A percentile compares a stretch with the other conserved stretches of the same genome.
phyloP scores from a whole-genome alignment of 1,139 yeast species.

The Saccharomyces hybrid region DNA sequence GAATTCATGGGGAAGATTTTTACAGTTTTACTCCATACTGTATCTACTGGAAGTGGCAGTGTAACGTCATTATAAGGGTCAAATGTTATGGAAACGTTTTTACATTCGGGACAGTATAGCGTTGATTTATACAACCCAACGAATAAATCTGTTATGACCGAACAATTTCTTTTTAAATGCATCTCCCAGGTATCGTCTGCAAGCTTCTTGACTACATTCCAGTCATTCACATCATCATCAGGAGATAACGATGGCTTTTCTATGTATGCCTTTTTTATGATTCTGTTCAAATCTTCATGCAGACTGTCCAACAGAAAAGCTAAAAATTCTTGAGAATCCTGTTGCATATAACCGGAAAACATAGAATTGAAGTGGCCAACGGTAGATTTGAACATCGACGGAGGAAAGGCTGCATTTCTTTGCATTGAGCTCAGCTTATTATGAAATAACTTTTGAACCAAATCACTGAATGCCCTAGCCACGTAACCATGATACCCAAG shows the following conservation, averaged over 20 bases:
- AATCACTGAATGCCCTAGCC: slow-evolving; percentile 64
- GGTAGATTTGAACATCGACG: slow-evolving; percentile 70
- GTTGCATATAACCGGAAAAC: slow-evolving; percentile 87
- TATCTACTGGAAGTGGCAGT: slow-evolving; percentile 74
- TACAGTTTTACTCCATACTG: slow-evolving; percentile 65
- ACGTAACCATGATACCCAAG: slow-evolving; percentile 78
- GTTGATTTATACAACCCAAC: slow-evolving; percentile 90
- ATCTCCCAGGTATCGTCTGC: slow-evolving; percentile 78
- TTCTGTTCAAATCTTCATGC: slow-evolving; percentile 88
- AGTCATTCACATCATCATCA: slow-evolving; percentile 50
- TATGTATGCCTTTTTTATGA: slow-evolving; percentile 72
- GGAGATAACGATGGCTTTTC: slow-evolving; percentile 73
- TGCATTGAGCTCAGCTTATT: slow-evolving; percentile 13
- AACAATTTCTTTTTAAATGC: slow-evolving; percentile 76
- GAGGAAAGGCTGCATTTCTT: slow-evolving; percentile 34
- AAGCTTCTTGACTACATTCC: slow-evolving; percentile 47
- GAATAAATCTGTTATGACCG: slow-evolving; percentile 76
- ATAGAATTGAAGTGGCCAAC: slow-evolving; percentile 74
- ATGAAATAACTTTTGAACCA: slow-evolving; percentile 52
- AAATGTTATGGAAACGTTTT: slow-evolving; percentile 76
- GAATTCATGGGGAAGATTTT: slow-evolving; percentile 54
- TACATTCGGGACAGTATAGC: slow-evolving; percentile 78
- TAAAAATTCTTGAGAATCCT: slow-evolving; percentile 91
- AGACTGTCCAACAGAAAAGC: slow-evolving; percentile 86
- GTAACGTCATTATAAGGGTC: slow-evolving; percentile 93